These are phyloP conservation scores for Aspergillus floridensis DNA, from an alignment of 2,329 filamentous ascomycete species.

Conservation along the genomic window DNA sequence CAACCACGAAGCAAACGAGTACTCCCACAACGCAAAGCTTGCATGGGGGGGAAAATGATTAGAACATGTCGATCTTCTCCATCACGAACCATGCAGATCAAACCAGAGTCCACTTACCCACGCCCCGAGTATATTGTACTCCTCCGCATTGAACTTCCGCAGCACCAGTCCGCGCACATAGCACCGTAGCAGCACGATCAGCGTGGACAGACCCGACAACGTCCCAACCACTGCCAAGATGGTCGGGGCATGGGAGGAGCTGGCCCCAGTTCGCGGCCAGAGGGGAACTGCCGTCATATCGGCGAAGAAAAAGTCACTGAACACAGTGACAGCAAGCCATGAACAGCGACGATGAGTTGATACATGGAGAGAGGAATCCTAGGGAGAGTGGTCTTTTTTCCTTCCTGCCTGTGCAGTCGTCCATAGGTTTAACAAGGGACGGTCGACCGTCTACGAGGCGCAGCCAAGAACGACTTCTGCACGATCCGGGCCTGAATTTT, in stretches of 20 bases:
- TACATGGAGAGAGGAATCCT: not conserved
- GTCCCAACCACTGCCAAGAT: conserved; percentile 44
- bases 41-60: not conserved
- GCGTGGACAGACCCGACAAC: conserved; percentile 38
- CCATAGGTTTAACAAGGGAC: not conserved
- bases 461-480: not conserved
- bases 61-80: not conserved
- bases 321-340: not conserved
- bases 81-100: not conserved
- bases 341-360: not conserved
- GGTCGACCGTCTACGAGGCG: not conserved
- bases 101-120: conserved; percentile 32
- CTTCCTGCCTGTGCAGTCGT: not conserved
- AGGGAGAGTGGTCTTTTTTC: not conserved
- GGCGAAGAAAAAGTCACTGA: not conserved
- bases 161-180: conserved; percentile 51
- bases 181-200: conserved; percentile 43
- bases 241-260: conserved; percentile 10
- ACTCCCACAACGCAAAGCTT: conserved; percentile 26
- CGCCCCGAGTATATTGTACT: conserved; percentile 46
- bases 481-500: not conserved
- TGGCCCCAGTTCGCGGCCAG: not conserved
- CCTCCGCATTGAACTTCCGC: conserved; percentile 50
- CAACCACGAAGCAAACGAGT: conserved; percentile 45
- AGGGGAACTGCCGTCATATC: not conserved